These are phyloP conservation scores for Penicillium sumatraense DNA, from an alignment of 2,329 filamentous ascomycete genomes.

Conservation along the genomic window DNA sequence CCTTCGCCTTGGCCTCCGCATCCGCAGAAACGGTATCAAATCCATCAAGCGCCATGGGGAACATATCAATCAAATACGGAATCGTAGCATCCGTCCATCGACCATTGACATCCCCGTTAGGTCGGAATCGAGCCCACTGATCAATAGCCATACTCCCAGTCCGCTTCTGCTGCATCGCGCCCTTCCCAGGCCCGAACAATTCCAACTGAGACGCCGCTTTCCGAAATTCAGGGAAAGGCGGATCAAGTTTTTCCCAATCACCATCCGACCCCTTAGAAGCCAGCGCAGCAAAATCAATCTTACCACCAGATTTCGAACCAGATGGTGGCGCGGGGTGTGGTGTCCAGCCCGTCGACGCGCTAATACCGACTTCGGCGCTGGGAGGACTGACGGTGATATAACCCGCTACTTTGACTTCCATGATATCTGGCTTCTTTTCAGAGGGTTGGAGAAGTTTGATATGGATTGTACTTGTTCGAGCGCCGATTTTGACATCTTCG, in stretches of 20 bases:
- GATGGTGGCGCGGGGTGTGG: slow-evolving; percentile 51
- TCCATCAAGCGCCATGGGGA: slow-evolving; percentile 67
- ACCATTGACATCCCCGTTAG: slow-evolving; percentile 51
- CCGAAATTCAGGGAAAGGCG: slow-evolving; percentile 44
- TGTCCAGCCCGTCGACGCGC: slow-evolving; percentile 59
- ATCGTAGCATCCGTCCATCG: slow-evolving; percentile 67
- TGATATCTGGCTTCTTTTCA: slow-evolving; percentile 33
- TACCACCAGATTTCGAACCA: slow-evolving; percentile 40
- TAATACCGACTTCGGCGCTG: slow-evolving; percentile 60
- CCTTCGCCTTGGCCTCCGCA: slow-evolving; percentile 34
- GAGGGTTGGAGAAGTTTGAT: slow-evolving; percentile 56
- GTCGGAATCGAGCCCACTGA: slow-evolving; percentile 69
- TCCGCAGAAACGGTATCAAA: slow-evolving; percentile 39
- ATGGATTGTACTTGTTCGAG: slow-evolving; percentile 67
- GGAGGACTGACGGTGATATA: slow-evolving; percentile 69
- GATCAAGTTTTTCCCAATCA: slow-evolving; percentile 25
- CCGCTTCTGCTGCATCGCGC: slow-evolving; percentile 18
- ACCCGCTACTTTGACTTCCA: slow-evolving; percentile 64
- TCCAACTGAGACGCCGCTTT: slow-evolving; percentile 57
- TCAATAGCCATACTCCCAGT: slow-evolving; percentile 50
- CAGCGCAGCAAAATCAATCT: slow-evolving; percentile 28
- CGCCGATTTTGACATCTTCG: slow-evolving; percentile 67
- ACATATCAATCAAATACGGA: slow-evolving; percentile 71
- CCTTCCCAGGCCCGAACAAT: slow-evolving; percentile 47
- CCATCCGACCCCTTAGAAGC: slow-evolving; percentile 30